Conservation (phyloP, 108 stramenopile species). For the Nitzschia putrida region DNA sequence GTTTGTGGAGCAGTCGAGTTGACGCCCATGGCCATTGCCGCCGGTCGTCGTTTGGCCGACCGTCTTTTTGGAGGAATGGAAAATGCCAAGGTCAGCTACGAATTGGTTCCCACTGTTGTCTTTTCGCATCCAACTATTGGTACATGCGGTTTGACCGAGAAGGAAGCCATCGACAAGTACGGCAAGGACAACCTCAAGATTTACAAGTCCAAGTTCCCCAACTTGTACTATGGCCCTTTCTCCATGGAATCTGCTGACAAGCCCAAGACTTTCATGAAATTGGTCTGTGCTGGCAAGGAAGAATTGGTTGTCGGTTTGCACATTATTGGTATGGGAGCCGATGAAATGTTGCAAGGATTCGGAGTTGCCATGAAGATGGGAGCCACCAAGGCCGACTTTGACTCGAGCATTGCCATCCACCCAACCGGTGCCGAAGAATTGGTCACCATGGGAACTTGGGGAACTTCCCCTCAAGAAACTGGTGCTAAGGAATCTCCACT, state of each 20-base stretch:
- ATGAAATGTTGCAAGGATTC: slow-evolving; percentile 96
- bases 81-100: slow-evolving; percentile 64
- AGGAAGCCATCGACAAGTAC: slow-evolving; percentile 81
- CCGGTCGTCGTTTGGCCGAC: slow-evolving; percentile 87
- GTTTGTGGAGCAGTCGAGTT: slow-evolving; percentile 83
- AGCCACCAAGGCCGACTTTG: slow-evolving; percentile 96
- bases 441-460: slow-evolving; percentile 87
- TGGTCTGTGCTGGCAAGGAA: slow-evolving; percentile 81
- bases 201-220: slow-evolving; percentile 89
- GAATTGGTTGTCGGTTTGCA: slow-evolving; percentile 94
- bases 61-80: slow-evolving; percentile 74
- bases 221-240: slow-evolving; percentile 87
- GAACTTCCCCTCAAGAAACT: slow-evolving; percentile 61
- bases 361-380: slow-evolving; percentile 92
- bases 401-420: slow-evolving; percentile 93
- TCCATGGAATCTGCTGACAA: slow-evolving; percentile 87
- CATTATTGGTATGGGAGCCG: slow-evolving; percentile 90
- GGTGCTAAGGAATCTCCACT: slow-evolving; percentile 74
- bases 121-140: slow-evolving; percentile 91
- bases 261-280: slow-evolving; percentile 91
- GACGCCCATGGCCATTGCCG: slow-evolving; percentile 95
- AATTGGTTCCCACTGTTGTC: slow-evolving; percentile 86
- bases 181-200: slow-evolving; percentile 88
- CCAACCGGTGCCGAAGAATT: slow-evolving; percentile 92
- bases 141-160: slow-evolving; percentile 85